Conservation (phyloP, 331 rosid genomes). For the Arachis monticola region DNA sequence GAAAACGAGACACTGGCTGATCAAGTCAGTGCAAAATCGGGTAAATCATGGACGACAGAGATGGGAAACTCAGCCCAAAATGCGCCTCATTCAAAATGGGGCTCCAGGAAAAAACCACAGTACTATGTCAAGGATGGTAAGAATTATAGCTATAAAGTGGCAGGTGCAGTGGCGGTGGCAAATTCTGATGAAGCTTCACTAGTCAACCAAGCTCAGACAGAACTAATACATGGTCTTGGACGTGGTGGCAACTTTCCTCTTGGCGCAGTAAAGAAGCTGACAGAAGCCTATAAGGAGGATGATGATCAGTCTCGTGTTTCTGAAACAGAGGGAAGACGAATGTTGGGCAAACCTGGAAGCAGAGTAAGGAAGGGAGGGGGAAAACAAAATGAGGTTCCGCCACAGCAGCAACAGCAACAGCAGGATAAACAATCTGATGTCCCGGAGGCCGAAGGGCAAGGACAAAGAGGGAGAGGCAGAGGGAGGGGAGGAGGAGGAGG, state of each 20-base stretch:
- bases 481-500: slow-evolving; percentile 50
- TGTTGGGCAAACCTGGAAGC: slow-evolving; percentile 51
- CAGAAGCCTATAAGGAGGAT: slow-evolving; percentile 54
- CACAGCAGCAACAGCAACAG: slow-evolving; percentile 37
- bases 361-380: slow-evolving; percentile 63
- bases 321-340: slow-evolving; percentile 55
- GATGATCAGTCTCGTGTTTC: slow-evolving; percentile 48
- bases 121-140: slow-evolving; percentile 95
- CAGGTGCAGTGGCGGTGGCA: slow-evolving; percentile 88
- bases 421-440: slow-evolving; percentile 56
- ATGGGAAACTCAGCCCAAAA: slow-evolving; percentile 51
- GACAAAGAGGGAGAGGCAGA: slow-evolving; percentile 72
- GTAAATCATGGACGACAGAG: slow-evolving; percentile 51
- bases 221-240: slow-evolving; percentile 88
- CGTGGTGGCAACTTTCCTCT: slow-evolving; percentile 95
- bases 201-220: slow-evolving; percentile 63
- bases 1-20: slow-evolving; percentile 60
- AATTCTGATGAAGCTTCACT: slow-evolving; percentile 79
- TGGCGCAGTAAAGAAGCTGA: slow-evolving; percentile 82
- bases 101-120: slow-evolving; percentile 86
- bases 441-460: slow-evolving; percentile 57
- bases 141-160: slow-evolving; percentile 95
- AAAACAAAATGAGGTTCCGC: slow-evolving; percentile 42
- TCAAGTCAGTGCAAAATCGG: slow-evolving; percentile 42
- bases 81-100: slow-evolving; percentile 77